Evolutionary conservation across 179 eudicot species (phyloP).

Genomic region (Spinacia oleracea): DNA sequence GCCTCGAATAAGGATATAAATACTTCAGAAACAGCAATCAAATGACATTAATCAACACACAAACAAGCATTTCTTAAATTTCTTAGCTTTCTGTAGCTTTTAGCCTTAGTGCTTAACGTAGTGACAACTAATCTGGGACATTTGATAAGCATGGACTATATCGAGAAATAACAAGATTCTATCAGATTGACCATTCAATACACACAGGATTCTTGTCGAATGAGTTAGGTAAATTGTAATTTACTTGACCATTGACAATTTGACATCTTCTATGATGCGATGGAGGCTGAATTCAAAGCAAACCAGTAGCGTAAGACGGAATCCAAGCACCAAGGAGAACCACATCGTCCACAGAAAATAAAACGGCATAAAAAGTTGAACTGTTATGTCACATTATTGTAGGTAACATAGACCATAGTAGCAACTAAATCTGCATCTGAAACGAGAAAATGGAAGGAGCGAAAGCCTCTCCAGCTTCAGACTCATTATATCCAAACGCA

Average conservation of each 20-base stretch:
- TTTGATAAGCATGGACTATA: conserved; percentile 7
- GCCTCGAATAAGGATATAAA: no score
- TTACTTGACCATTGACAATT: not conserved
- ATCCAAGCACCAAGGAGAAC: not conserved
- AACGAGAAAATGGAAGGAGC: not conserved
- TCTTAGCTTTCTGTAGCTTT: no score
- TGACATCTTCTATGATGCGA: not conserved
- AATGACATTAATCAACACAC: no score
- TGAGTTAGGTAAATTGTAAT: conserved; percentile 8
- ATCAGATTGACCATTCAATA: not conserved
- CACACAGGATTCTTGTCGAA: conserved; percentile 17
- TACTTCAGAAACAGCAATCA: no score
- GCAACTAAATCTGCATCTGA: not conserved
- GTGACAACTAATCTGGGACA: no score
- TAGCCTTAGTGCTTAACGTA: no score
- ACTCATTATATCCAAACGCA: no score
- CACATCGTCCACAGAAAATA: not conserved
- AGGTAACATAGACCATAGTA: no score
- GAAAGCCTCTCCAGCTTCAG: not conserved
- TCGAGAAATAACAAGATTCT: not conserved
- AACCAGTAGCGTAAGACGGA: no score
- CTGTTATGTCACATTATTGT: not conserved
- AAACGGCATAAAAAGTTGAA: not conserved
- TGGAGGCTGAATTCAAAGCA: not conserved
- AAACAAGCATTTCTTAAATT: no score